A percentile compares a stretch with the other conserved stretches of the same genome.
phyloP scores from a whole-genome alignment of 352 stramenopile species.

The Phytophthora foliorum region DNA sequence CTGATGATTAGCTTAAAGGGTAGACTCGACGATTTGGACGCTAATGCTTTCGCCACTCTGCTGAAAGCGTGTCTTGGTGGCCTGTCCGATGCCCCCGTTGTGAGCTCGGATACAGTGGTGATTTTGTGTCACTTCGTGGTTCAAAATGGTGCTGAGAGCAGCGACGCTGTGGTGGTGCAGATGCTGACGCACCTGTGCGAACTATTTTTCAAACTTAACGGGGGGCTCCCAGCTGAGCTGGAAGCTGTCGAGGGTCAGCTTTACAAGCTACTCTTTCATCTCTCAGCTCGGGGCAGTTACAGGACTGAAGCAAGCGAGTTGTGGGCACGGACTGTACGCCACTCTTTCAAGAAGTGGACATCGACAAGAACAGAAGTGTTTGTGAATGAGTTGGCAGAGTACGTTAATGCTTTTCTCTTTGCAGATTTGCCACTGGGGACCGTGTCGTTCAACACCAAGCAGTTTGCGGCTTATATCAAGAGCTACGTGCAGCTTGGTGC shows the following conservation, averaged over 20 bases:
- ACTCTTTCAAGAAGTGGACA: conserved; percentile 57
- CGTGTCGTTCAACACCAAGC: conserved; percentile 56
- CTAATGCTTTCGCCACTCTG: conserved; percentile 56
- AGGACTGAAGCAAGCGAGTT: conserved; percentile 55
- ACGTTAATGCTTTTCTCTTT: conserved; percentile 64
- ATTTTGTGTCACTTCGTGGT: conserved; percentile 78
- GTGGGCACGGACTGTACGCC: conserved; percentile 54
- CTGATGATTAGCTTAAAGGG: conserved; percentile 83
- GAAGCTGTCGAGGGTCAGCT: conserved; percentile 63
- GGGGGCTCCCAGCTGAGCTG: conserved; percentile 57
- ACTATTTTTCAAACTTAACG: conserved; percentile 62
- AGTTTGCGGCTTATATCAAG: conserved; percentile 61
- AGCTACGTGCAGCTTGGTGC: conserved; percentile 59
- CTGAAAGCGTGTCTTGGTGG: conserved; percentile 68
- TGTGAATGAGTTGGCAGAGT: conserved; percentile 53
- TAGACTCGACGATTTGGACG: conserved; percentile 73
- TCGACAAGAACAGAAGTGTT: conserved; percentile 41
- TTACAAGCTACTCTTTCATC: conserved; percentile 67
- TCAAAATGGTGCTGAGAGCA: conserved; percentile 50
- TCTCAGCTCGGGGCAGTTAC: conserved; percentile 62
- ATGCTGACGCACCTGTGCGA: conserved; percentile 67
- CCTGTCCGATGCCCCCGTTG: conserved; percentile 48
- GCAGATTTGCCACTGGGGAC: conserved; percentile 35
- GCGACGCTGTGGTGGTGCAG: conserved; percentile 59
- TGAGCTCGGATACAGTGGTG: conserved; percentile 76